Evolutionary conservation across 169 alveolate genomes (phyloP), one percentile per base, ranked within the genome.

Genomic region (Ichthyophthirius multifiliis): DNA sequence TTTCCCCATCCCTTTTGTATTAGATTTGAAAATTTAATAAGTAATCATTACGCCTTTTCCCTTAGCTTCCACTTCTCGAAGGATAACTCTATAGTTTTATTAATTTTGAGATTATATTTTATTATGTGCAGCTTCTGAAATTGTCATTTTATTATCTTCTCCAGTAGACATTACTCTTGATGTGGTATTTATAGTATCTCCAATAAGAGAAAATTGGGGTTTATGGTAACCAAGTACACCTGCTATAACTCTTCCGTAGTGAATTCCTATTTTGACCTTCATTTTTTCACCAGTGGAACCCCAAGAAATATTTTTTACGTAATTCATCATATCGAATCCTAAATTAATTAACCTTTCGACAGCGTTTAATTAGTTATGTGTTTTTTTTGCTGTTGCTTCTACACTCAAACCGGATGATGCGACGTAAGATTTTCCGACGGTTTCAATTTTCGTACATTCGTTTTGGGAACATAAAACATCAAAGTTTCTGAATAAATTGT

Each of bases 341-440:
- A 92, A 85, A 64, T 92, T 87, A 41, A 92, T 84, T 16, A 87
- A 82, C 83, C 97, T 86, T 41, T 83, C 87, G 3, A 94, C 82
- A 74, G 90, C 95, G 23, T 73, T 80, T 13, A 67, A 41, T 4
- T 45, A n/a, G 0, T 43, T 67, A 1, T 39, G 43, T 27, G 43
- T 64, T 32, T 80, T 71, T 5, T 74, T 65, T 12, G 75, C 85
- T 63, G 79, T 64, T 75, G 91, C 95, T 65, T 86, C 77, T 23
- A 86, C 90, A 63, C 76, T 91, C 34, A 92, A 85, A 13, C 97
- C 97, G 44, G 95, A 96, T 30, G 95, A 91, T 3, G 96, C 96
- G 95, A 94, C 90, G 67, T 94, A 94, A 3, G 96, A 89, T 80
- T 92, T 91, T 7, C 98, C 98, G 0, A 94, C 98, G 13, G 98